Evolutionary conservation across 495 filamentous ascomycete species (phyloP), one percentile per base, ranked within the genome.

Genomic region (Hypoxylon fragiforme): DNA sequence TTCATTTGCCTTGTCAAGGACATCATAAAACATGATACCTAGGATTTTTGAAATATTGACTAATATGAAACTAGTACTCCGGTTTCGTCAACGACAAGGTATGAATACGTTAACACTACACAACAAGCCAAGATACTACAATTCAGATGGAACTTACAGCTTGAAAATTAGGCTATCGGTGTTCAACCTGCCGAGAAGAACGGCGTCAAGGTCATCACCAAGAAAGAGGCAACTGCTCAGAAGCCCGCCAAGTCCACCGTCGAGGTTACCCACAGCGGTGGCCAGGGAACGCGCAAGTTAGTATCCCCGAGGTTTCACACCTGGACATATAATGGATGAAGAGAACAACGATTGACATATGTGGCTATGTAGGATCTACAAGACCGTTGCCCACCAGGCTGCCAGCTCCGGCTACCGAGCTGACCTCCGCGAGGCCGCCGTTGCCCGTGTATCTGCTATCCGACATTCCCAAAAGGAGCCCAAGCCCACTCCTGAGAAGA

Each of bases 11-110:
- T n/a, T n/a, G n/a, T n/a, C n/a, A n/a, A n/a, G n/a, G n/a, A n/a
- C n/a, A n/a, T n/a, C n/a, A n/a, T n/a, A n/a, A n/a, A n/a, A n/a
- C n/a, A n/a, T n/a, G n/a, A n/a, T n/a, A n/a, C n/a, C n/a, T n/a
- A n/a, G n/a, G n/a, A n/a, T n/a, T n/a, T n/a, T 24, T 21, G 22
- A 20, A 42, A 22, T 31, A 21, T 51, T 57, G 49, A 69, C 65
- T 77, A 70, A 75, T 50, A 31, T 5, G 21, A 8, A 54, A 46
- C 36, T 70, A 92, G 89, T 84, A 95, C 74, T 87, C 89, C 54
- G 94, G 94, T 57, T 91, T 87, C 71, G 82, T 91, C 68, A 95
- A 95, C 77, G 85, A 85, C 75, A 92, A 97, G 90, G 92, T 96
- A 86, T 72, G 66, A 63, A 40, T 8, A 42, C 14, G 13, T 4